phyloP scores from a whole-genome alignment of 192 early-diverging fungal genomes.

The Lunasporangiospora selenospora region DNA sequence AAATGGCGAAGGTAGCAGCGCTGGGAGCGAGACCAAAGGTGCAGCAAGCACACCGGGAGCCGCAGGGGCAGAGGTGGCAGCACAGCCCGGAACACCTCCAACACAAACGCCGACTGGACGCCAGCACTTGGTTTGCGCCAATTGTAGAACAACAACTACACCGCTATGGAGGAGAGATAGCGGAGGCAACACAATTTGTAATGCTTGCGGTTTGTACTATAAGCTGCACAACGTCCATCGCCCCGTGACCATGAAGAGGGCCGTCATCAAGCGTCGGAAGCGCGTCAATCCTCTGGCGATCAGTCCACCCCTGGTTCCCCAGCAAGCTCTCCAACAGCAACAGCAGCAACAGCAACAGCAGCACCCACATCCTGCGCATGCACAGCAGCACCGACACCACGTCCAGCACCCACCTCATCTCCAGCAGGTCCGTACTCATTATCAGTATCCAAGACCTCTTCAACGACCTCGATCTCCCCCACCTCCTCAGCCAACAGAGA shows the following conservation, averaged over 20 bases:
- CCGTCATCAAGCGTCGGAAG: conserved; percentile 78
- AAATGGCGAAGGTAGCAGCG: too few relatives aligned
- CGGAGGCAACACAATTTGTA: conserved; percentile 78
- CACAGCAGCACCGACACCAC: conserved; percentile 22
- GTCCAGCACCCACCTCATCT: conserved; percentile 3
- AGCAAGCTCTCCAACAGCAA: conserved; percentile 17
- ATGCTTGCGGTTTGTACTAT: conserved; percentile 90
- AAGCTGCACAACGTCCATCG: conserved; percentile 86
- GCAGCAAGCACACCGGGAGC: not conserved
- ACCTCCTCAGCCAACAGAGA: not conserved
- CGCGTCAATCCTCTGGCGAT: conserved; percentile 53
- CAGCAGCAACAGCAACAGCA: conserved; percentile 11
- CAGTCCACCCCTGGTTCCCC: conserved; percentile 29
- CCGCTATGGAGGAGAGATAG: conserved; percentile 84
- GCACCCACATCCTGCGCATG: too few relatives aligned
- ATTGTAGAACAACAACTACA: conserved; percentile 79
- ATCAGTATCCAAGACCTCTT: conserved; percentile 1
- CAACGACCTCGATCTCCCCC: not conserved
- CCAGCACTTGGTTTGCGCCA: conserved; percentile 67
- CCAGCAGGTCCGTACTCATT: conserved; percentile 7
- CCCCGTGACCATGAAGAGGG: conserved; percentile 80
- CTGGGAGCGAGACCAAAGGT: not conserved
- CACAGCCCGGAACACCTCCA: not conserved
- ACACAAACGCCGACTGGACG: conserved; percentile 33
- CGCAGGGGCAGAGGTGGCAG: conserved; percentile 2